Evolutionary conservation across 495 filamentous ascomycete genomes (phyloP).

Genomic region (Aspergillus avenaceus): DNA sequence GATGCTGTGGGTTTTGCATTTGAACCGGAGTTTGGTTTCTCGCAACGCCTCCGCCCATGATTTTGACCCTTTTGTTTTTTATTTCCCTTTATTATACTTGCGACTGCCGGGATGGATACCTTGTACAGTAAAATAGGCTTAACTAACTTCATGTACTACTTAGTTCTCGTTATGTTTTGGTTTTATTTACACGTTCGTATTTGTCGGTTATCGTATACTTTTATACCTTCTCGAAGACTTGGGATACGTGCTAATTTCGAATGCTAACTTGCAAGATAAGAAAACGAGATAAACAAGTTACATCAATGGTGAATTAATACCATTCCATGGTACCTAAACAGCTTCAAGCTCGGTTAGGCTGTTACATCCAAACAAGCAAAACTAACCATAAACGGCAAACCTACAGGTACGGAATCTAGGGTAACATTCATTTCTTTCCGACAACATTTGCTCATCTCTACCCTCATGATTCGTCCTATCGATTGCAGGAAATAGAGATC

Average conservation of each 20-base stretch:
- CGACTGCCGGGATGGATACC: slow-evolving; percentile 33
- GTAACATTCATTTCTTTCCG: too few relatives aligned
- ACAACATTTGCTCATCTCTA: too few relatives aligned
- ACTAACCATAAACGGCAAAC: neutral
- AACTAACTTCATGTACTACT: slow-evolving; percentile 18
- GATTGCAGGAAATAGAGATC: too few relatives aligned
- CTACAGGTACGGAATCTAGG: neutral
- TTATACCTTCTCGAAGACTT: too few relatives aligned
- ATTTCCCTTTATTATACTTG: too few relatives aligned
- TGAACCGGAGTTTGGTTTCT: slow-evolving; percentile 43
- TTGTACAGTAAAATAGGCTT: slow-evolving; percentile 37
- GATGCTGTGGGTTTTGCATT: slow-evolving; percentile 31
- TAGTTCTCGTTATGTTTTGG: neutral
- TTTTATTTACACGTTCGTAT: neutral
- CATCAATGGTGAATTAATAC: too few relatives aligned
- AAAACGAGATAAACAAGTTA: too few relatives aligned
- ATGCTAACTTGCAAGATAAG: too few relatives aligned
- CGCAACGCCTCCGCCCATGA: slow-evolving; percentile 33
- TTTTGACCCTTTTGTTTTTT: slow-evolving; percentile 23
- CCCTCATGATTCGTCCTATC: too few relatives aligned
- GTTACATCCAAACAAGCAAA: neutral
- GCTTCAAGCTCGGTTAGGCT: neutral
- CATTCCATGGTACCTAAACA: neutral
- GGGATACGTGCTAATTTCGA: too few relatives aligned
- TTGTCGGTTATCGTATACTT: too few relatives aligned